Evolutionary conservation across 192 early-diverging fungal genomes (phyloP), one percentile per base, ranked within the genome.

Genomic region (Podila horticola): DNA sequence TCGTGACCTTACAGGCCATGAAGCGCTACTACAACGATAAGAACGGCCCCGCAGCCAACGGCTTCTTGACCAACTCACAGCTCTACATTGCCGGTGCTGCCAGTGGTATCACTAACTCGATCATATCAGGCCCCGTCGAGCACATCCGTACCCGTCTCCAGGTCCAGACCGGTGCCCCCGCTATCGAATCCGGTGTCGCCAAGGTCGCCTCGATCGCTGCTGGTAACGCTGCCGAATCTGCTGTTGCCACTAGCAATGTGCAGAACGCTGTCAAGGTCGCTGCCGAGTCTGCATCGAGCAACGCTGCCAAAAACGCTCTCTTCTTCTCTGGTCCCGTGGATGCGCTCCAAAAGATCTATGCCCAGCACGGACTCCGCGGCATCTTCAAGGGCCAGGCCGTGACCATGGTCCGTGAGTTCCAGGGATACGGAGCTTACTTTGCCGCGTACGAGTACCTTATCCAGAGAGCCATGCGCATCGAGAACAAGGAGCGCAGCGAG

Each of bases 131-230:
- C 1, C 97, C 97, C 7, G 96, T 99, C 34, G 97, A 99, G 84
- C 97, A 99, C 69, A 94, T 99, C 73, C 89, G 97, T 70, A 97
- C 94, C 26, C 92, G 97, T 61, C 90, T 99, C 64, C 97, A 99
- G 79, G 95, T 97, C 10, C 97, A 99, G 84, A 91, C 92, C 4
- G 86, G 90, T 22, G 69, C 86, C 0, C 81, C 85, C 10, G 67
- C 77, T 19, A 72, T 72, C 38, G 52, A 59, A 33, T 71, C 70
- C 2, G 66, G 64, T 55, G 41, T 62, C 28, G 61, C 58, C 4
- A 72, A 61, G 36, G 63, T 31, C 3, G 68, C 67, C 19, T 58
- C 74, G 0, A 69, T 75, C 26, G 62, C 74, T 10, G 59, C 36
- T 26, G 68, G 36, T 15, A 48, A 70, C 13, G 59, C 45, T 62